phyloP scores from a whole-genome alignment of 179 eudicot genomes.

The Camellia oleifera region DNA sequence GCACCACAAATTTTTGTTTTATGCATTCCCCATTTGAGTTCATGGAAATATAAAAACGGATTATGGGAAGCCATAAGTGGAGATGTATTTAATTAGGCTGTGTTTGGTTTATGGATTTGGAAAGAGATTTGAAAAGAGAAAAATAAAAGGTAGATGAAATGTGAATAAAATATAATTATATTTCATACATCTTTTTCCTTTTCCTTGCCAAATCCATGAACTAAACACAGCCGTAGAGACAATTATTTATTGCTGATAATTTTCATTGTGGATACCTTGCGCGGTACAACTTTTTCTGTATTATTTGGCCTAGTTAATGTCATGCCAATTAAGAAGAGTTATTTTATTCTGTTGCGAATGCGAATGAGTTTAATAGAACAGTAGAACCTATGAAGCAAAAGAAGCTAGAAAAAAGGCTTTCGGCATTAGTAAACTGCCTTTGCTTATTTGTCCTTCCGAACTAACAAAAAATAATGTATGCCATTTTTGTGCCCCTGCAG shows the following conservation, averaged over 20 bases:
- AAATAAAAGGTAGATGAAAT: too few relatives aligned
- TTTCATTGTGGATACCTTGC: not conserved
- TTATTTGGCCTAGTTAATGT: not conserved
- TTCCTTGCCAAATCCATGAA: too few relatives aligned
- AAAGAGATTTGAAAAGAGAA: too few relatives aligned
- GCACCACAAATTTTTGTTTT: not conserved
- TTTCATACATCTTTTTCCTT: too few relatives aligned
- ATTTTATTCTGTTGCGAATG: not conserved
- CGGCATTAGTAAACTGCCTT: not conserved
- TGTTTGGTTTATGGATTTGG: not conserved
- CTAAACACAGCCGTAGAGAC: too few relatives aligned
- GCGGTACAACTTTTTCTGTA: not conserved
- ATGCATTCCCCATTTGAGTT: not conserved
- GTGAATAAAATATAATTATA: too few relatives aligned
- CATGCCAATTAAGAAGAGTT: not conserved
- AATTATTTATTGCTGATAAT: not conserved
- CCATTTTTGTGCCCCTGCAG: slow-evolving; percentile 31
- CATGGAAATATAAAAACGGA: not conserved
- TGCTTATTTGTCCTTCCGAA: not conserved
- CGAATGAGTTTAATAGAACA: not conserved
- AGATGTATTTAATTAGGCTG: too few relatives aligned
- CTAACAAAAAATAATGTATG: not conserved
- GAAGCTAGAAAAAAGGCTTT: not conserved
- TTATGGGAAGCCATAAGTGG: not conserved
- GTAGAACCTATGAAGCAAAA: slow-evolving; percentile 1